Conservation (phyloP, 805 yeast species). For the Peterozyma xylosa region DNA sequence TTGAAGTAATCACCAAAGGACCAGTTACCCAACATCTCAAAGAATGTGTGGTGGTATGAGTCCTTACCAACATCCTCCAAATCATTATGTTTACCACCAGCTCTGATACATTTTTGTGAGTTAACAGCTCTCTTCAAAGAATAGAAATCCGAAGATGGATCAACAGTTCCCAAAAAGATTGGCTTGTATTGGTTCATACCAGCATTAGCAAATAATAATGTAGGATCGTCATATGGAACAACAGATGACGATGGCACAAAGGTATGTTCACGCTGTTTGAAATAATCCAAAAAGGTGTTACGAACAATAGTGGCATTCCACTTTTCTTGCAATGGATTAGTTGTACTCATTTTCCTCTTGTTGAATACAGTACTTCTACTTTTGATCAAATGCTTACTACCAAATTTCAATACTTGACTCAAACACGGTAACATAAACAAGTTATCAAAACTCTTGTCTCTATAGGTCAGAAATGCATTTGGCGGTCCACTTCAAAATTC, state of each 20-base stretch:
- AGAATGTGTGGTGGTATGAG: constrained; percentile 96
- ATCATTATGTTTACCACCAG: constrained; percentile 98
- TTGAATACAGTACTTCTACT: no score
- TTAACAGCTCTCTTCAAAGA: constrained; percentile 82
- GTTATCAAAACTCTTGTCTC: no score
- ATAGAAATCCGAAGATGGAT: constrained; percentile 85
- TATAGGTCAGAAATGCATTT: no score
- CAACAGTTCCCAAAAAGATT: constrained; percentile 93
- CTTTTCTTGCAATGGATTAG: constrained; percentile 12
- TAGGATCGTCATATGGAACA: constrained; percentile 97
- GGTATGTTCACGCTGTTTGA: constrained; percentile 61
- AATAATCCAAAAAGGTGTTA: constrained; percentile 77
- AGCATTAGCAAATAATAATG: constrained; percentile 93
- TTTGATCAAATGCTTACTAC: no score
- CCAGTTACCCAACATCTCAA: constrained; percentile 99
- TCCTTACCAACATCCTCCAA: constrained; percentile 98
- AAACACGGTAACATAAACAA: no score
- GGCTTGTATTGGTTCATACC: constrained; percentile 99
- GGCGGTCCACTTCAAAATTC: no score
- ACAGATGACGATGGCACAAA: constrained; percentile 92
- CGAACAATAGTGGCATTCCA: constrained; percentile 56
- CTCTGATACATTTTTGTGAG: constrained; percentile 98
- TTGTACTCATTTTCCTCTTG: constrained; percentile 1
- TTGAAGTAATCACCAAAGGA: constrained; percentile 99
- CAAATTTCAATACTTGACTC: no score